Conservation (phyloP, 192 early-diverging fungal species). For the Coemansia sp. region DNA sequence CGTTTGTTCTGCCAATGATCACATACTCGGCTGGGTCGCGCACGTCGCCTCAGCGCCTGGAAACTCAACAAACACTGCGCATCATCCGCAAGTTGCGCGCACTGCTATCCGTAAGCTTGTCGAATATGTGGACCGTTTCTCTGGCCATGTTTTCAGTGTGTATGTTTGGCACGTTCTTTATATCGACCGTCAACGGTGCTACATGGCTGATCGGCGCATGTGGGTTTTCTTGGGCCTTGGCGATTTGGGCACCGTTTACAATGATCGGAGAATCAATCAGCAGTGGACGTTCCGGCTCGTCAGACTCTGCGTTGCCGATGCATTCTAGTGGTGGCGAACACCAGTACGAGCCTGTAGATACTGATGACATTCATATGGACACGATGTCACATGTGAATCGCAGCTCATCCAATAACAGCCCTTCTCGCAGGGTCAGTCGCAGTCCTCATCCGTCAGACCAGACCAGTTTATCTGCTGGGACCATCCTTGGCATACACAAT, state of each 20-base stretch:
- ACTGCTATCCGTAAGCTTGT: conserved; percentile 31
- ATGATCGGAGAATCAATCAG: conserved; percentile 70
- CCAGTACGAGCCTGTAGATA: conserved; percentile 24
- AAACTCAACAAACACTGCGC: background rate
- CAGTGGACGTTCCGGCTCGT: background rate
- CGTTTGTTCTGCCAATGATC: conserved; percentile 40
- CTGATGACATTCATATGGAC: conserved; percentile 31
- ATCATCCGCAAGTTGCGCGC: conserved; percentile 12
- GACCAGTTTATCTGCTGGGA: conserved; percentile 57
- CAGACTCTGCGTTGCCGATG: conserved; percentile 6
- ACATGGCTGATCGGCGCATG: conserved; percentile 67
- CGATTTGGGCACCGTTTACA: conserved; percentile 91
- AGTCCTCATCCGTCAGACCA: background rate
- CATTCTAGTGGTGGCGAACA: background rate
- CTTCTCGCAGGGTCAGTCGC: background rate
- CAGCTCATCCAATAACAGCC: background rate
- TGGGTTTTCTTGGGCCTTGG: conserved; percentile 87
- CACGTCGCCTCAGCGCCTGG: background rate
- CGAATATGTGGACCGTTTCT: conserved; percentile 68
- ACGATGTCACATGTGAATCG: conserved; percentile 1
- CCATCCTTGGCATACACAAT: conserved; percentile 92
- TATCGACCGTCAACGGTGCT: conserved; percentile 57
- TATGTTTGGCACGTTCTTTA: conserved; percentile 67
- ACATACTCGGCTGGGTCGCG: conserved; percentile 24
- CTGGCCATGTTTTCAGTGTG: conserved; percentile 63